Evolutionary conservation across 345 rosid species (phyloP), one percentile per base, ranked within the genome.

Genomic region (Corchorus olitorius): DNA sequence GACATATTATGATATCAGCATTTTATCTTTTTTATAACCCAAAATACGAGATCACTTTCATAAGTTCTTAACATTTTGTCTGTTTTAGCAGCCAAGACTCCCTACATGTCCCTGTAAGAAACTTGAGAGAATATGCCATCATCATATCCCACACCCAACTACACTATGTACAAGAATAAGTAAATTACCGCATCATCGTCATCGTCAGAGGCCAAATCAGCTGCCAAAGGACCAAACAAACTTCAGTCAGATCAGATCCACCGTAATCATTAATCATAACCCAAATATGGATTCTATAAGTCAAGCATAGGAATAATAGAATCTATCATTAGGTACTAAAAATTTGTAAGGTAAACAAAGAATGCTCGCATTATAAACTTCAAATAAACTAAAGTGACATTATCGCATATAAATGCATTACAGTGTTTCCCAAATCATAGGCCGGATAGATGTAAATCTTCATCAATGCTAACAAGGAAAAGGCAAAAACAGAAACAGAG

Each of bases 201-300:
- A 6, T 85, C 96, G 65, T 93, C 97, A 1, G 93, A 90, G 70
- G 77, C 87, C 54, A 76, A 74, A 75, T 88, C 92, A 83, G 96
- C 98, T 94, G 94, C 83, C 80, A 67, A 67, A 75, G 63, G 20
- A 76, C 54, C 64, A 81, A 48, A 77, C 39, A 75, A 61, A 10
- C 54, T 65, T 56, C 33, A 43, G 77, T 81, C 41, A 86, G 79
- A 68, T 81, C 41, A 86, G 79, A 68, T 67, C 37, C 56, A 6
- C 37, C 58, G 11, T 1, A 72, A 62, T 49, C 33, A 46, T 34
- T 1, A 72, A 62, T 49, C 33, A 46, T 34, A 48, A 22, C 2
- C 12, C 2, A 16, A 72, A 72, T 55, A 34, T 37, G 48, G 20
- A 56, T 3, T 56, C 2, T 70, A 53, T n/a, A 54, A 22, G 5